These are phyloP conservation scores for Paxillus ammoniavirescens DNA, from an alignment of 768 basidiomycete genomes.

Conservation along the genomic window DNA sequence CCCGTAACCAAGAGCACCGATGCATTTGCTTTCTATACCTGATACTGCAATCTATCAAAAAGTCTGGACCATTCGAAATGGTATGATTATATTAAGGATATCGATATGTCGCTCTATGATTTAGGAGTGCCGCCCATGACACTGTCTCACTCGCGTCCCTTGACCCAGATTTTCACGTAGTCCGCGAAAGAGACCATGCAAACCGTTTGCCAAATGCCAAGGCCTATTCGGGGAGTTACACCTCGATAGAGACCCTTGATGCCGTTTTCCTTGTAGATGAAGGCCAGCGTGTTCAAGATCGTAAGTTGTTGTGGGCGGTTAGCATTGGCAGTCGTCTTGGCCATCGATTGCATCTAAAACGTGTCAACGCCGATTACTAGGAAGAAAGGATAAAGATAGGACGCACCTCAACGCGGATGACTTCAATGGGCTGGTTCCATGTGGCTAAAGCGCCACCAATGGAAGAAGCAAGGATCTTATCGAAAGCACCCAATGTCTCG, in stretches of 20 bases:
- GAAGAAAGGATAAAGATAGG: neutral
- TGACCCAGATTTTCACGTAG: constrained; percentile 89
- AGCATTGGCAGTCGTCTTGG: constrained; percentile 64
- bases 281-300: constrained; percentile 86
- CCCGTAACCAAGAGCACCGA: neutral
- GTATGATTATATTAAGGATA: constrained; percentile 19
- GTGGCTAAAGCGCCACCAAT: constrained; percentile 95
- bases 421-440: constrained; percentile 99
- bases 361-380: constrained; percentile 4
- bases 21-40: neutral
- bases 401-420: constrained; percentile 88
- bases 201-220: constrained; percentile 96
- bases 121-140: neutral
- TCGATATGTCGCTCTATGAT: constrained; percentile 20
- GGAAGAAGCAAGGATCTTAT: constrained; percentile 87
- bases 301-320: constrained; percentile 92
- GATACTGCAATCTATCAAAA: no score
- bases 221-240: constrained; percentile 93
- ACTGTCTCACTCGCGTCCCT: constrained; percentile 32
- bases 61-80: neutral
- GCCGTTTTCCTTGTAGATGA: constrained; percentile 96
- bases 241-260: constrained; percentile 96
- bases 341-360: constrained; percentile 96
- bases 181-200: constrained; percentile 99
- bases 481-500: constrained; percentile 69